A percentile compares a stretch with the other conserved stretches of the same genome.
These are phyloP conservation scores for Nepenthes gracilis DNA, from an alignment of 148 eudicot species.

Conservation along the genomic window DNA sequence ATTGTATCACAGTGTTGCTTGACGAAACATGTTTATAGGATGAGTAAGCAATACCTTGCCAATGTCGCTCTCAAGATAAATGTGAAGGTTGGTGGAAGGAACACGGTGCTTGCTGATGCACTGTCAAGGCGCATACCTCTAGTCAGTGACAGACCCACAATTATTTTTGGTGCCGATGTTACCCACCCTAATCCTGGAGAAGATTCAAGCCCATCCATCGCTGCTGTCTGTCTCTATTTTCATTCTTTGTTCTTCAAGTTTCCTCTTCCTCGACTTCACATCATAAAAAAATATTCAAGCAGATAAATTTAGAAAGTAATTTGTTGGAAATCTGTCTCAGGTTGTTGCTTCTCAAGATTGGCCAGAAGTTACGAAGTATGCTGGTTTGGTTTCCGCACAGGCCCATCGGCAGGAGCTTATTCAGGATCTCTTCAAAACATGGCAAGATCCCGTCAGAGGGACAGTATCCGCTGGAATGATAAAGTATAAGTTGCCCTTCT, in stretches of 20 bases:
- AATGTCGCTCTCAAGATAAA: neutral
- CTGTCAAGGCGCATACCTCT: constrained; percentile 25
- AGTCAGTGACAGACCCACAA: constrained; percentile 39
- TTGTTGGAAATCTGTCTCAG: constrained; percentile 12
- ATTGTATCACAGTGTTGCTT: neutral
- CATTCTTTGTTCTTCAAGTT: neutral
- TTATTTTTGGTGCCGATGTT: constrained; percentile 90
- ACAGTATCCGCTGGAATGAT: constrained; percentile 43
- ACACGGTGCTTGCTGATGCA: constrained; percentile 33
- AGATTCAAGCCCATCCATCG: constrained; percentile 74
- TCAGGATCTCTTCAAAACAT: constrained; percentile 39
- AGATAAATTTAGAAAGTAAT: neutral
- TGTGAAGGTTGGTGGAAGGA: constrained; percentile 70
- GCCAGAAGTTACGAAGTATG: constrained; percentile 60
- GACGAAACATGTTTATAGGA: neutral
- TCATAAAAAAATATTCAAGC: neutral
- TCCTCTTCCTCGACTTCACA: neutral
- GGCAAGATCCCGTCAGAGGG: constrained; percentile 24
- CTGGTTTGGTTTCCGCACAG: constrained; percentile 56
- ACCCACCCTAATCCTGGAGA: constrained; percentile 91
- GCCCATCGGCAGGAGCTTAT: constrained; percentile 56
- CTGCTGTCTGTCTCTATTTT: constrained; percentile 41
- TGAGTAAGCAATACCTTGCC: neutral
- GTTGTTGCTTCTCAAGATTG: constrained; percentile 92
- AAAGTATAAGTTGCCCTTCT: constrained; percentile 17